Evolutionary conservation across 768 basidiomycete species (phyloP).

Genomic region (Auriculariales sp.): DNA sequence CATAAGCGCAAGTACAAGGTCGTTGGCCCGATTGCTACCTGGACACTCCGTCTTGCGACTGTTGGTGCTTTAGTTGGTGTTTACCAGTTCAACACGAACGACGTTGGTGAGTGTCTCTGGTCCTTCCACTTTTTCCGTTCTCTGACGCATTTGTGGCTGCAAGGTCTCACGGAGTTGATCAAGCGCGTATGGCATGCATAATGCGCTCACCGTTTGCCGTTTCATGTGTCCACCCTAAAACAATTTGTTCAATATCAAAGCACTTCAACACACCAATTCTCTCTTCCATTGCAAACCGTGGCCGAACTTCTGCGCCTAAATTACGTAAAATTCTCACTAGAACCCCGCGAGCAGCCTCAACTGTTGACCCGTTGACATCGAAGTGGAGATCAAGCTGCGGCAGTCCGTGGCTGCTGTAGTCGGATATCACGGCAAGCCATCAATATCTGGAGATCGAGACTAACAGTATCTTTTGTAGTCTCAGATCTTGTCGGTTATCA

Average conservation of each 20-base stretch:
- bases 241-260: neutral
- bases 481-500: too few species aligned
- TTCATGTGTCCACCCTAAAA: neutral
- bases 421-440: too few species aligned
- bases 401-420: too few species aligned
- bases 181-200: constrained; percentile 73
- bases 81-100: constrained; percentile 97
- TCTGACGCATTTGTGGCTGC: neutral
- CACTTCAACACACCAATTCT: neutral
- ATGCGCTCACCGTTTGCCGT: constrained; percentile 2
- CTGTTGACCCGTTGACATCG: too few species aligned
- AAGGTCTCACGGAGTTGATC: constrained; percentile 84
- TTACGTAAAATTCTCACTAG: too few species aligned
- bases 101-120: constrained; percentile 57
- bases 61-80: constrained; percentile 75
- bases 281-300: neutral
- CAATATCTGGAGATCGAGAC: too few species aligned
- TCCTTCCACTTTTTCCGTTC: neutral
- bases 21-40: constrained; percentile 49
- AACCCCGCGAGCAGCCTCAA: too few species aligned
- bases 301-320: too few species aligned
- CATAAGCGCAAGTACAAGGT: constrained; percentile 89
- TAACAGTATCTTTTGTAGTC: too few species aligned
- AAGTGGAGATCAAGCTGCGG: too few species aligned
- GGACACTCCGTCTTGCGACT: constrained; percentile 67